Conservation (phyloP, 2,329 filamentous ascomycete species). For the Aspergillus unguis region DNA sequence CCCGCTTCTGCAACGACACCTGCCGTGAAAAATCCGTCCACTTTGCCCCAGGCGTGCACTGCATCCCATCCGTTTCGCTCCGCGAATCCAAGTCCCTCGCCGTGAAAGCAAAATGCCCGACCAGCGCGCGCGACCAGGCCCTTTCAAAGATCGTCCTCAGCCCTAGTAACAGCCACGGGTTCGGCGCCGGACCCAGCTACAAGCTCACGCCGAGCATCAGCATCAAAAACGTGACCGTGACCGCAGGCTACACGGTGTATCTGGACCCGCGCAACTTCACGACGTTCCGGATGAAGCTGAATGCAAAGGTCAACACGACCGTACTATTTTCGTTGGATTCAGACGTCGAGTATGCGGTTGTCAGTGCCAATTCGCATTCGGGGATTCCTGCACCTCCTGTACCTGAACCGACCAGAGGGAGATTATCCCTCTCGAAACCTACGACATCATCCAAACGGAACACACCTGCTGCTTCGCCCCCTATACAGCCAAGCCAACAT, state of each 20-base stretch:
- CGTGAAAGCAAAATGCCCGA: conserved; percentile 26
- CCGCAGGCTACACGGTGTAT: conserved; percentile 27
- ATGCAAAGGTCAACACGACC: conserved; percentile 25
- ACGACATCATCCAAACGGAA: neutral
- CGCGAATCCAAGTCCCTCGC: conserved; percentile 31
- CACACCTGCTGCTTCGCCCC: conserved; percentile 1
- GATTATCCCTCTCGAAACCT: neutral
- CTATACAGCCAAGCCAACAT: neutral
- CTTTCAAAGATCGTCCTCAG: conserved; percentile 22
- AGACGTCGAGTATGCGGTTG: conserved; percentile 25
- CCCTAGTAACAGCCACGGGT: conserved; percentile 9
- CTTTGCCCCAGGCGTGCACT: conserved; percentile 18
- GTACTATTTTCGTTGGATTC: conserved; percentile 29
- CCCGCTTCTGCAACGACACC: conserved; percentile 27
- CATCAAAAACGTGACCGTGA: conserved; percentile 18
- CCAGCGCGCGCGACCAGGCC: conserved; percentile 24
- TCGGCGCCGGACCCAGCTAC: neutral
- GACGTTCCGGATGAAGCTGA: conserved; percentile 33
- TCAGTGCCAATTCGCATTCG: conserved; percentile 12
- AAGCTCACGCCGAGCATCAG: neutral
- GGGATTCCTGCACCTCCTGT: neutral
- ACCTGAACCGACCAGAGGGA: neutral
- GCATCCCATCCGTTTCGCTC: conserved; percentile 30
- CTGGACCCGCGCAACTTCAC: conserved; percentile 32
- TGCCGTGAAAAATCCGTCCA: conserved; percentile 20